phyloP scores from a whole-genome alignment of 345 rosid genomes.

The Nasturtium officinale region DNA sequence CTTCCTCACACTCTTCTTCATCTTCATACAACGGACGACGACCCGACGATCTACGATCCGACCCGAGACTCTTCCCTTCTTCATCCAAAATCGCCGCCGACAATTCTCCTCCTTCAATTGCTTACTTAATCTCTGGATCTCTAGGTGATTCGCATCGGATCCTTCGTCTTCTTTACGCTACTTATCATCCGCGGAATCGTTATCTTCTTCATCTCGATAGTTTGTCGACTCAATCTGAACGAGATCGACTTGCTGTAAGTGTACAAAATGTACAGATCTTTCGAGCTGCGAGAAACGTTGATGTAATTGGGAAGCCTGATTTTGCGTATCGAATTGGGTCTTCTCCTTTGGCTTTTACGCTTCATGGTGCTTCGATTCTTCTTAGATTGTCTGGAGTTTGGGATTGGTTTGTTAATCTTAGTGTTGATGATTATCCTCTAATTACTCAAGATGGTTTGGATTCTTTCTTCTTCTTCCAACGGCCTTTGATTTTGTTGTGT shows the following conservation, averaged over 20 bases:
- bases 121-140: conserved; percentile 78
- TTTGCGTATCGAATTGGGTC: conserved; percentile 75
- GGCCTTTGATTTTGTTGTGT: background rate
- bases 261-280: conserved; percentile 67
- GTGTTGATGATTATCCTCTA: conserved; percentile 85
- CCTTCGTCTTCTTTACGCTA: conserved; percentile 76
- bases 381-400: conserved; percentile 66
- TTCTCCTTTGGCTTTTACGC: conserved; percentile 72
- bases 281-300: conserved; percentile 77
- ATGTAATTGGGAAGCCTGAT: conserved; percentile 82
- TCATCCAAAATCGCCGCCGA: conserved; percentile 60
- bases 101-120: conserved; percentile 72
- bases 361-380: conserved; percentile 90
- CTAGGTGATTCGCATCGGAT: conserved; percentile 64
- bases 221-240: conserved; percentile 62
- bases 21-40: conserved; percentile 39
- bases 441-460: conserved; percentile 84
- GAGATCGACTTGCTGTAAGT: conserved; percentile 64
- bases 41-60: conserved; percentile 46
- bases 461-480: background rate
- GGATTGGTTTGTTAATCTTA: conserved; percentile 88
- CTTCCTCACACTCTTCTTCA: conserved; percentile 41
- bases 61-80: conserved; percentile 73
- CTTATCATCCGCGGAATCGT: conserved; percentile 81
- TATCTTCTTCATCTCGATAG: conserved; percentile 87